Evolutionary conservation across 768 basidiomycete genomes (phyloP).

Genomic region (Auricularia sp.): DNA sequence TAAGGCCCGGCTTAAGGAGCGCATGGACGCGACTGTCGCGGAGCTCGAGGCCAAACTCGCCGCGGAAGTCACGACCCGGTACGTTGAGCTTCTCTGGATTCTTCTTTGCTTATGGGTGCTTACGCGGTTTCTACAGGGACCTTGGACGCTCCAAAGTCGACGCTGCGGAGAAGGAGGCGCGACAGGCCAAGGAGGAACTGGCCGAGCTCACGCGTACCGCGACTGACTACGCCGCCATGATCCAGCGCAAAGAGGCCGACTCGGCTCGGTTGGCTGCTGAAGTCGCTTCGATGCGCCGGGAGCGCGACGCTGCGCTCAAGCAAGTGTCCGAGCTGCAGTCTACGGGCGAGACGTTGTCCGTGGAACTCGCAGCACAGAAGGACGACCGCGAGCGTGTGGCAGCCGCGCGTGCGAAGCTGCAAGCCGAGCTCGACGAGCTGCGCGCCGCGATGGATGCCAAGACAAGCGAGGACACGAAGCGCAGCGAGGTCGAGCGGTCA

Average conservation of each 20-base stretch:
- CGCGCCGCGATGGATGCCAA: constrained; percentile 78
- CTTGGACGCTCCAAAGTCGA: constrained; percentile 48
- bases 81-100: constrained; percentile 15
- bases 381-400: constrained; percentile 41
- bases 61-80: constrained; percentile 59
- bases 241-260: constrained; percentile 70
- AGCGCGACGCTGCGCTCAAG: constrained; percentile 44
- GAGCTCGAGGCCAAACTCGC: constrained; percentile 66
- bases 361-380: constrained; percentile 52
- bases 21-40: constrained; percentile 50
- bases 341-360: constrained; percentile 53
- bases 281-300: constrained; percentile 41
- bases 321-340: constrained; percentile 61
- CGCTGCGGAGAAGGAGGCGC: constrained; percentile 54
- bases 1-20: constrained; percentile 59
- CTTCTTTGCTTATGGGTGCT: constrained; percentile 3
- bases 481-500: constrained; percentile 76
- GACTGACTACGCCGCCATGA: constrained; percentile 63
- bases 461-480: constrained; percentile 73
- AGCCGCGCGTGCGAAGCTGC: constrained; percentile 47
- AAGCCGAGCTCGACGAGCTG: constrained; percentile 78
- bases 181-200: constrained; percentile 67
- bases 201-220: constrained; percentile 68
- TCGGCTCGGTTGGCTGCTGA: constrained; percentile 46
- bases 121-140: constrained; percentile 37